Percentiles rank a stretch among this genome's conserved stretches.
Evolutionary conservation across 495 filamentous ascomycete genomes (phyloP).

Genomic region (Platismatia glauca): DNA sequence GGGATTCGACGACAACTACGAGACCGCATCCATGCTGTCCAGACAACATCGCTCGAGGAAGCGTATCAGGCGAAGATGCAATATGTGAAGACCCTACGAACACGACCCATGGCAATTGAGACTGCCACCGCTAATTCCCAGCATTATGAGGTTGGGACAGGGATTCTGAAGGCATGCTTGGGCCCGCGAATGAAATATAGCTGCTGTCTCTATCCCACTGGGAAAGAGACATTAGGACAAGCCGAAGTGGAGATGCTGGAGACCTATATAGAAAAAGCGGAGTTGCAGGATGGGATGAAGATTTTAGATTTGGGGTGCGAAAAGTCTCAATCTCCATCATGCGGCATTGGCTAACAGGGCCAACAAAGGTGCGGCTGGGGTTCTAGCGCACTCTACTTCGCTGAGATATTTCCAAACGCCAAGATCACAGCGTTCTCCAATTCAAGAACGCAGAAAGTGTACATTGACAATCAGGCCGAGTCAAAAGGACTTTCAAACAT

Average conservation of each 20-base stretch:
- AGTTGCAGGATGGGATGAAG: conserved; percentile 47
- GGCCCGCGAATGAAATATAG: conserved; percentile 61
- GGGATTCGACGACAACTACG: conserved; percentile 41
- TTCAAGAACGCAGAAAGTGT: conserved; percentile 52
- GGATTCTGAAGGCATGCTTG: conserved; percentile 44
- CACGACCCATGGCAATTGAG: conserved; percentile 54
- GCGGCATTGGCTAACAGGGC: conserved; percentile 14
- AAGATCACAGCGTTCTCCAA: conserved; percentile 56
- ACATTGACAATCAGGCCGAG: conserved; percentile 49
- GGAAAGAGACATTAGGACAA: conserved; percentile 46
- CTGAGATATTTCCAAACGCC: conserved; percentile 48
- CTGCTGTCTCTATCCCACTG: conserved; percentile 48
- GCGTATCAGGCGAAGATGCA: conserved; percentile 46
- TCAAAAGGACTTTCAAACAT: conserved; percentile 47
- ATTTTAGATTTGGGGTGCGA: conserved; percentile 55
- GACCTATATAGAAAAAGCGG: conserved; percentile 46
- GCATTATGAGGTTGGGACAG: conserved; percentile 60
- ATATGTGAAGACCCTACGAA: conserved; percentile 44
- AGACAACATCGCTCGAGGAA: conserved; percentile 35
- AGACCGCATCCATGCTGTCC: conserved; percentile 42
- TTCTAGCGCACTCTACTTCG: conserved; percentile 51
- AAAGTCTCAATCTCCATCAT: conserved; percentile 5
- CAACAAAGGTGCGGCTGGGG: conserved; percentile 54
- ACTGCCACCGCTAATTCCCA: conserved; percentile 51
- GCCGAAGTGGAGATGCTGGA: conserved; percentile 59